These are phyloP conservation scores for Ceratocystis albifundus DNA, from an alignment of 2,329 filamentous ascomycete species.

Conservation along the genomic window DNA sequence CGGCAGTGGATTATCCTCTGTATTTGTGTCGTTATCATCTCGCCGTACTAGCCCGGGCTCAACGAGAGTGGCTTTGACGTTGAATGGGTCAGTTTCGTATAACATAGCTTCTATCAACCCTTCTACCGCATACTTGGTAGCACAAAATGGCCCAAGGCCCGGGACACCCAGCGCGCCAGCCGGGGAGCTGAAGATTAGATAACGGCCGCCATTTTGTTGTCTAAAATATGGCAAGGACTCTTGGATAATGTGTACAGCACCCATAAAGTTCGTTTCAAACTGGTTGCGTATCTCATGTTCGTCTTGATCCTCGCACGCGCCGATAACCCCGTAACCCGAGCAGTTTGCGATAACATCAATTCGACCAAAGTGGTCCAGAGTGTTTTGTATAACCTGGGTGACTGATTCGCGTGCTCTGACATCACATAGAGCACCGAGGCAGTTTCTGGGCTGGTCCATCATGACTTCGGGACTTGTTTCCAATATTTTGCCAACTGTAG, in stretches of 20 bases:
- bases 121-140: slow-evolving; percentile 94
- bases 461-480: slow-evolving; percentile 65
- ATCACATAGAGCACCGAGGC: slow-evolving; percentile 75
- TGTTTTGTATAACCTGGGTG: slow-evolving; percentile 54
- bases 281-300: slow-evolving; percentile 90
- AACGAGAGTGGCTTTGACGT: slow-evolving; percentile 86
- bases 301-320: slow-evolving; percentile 91
- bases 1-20: slow-evolving; percentile 47
- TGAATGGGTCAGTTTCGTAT: slow-evolving; percentile 84
- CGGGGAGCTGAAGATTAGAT: slow-evolving; percentile 89
- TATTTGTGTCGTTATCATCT: slow-evolving; percentile 55
- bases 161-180: slow-evolving; percentile 88
- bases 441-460: slow-evolving; percentile 58
- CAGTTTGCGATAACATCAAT: slow-evolving; percentile 89
- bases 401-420: slow-evolving; percentile 75
- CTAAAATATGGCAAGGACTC: slow-evolving; percentile 79
- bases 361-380: slow-evolving; percentile 63
- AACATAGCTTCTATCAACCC: slow-evolving; percentile 93
- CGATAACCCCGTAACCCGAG: slow-evolving; percentile 90
- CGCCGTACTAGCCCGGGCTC: slow-evolving; percentile 80
- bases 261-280: slow-evolving; percentile 97
- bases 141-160: slow-evolving; percentile 85
- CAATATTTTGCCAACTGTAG: slow-evolving; percentile 71
- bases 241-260: slow-evolving; percentile 86
- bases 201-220: slow-evolving; percentile 61